Base-by-base conservation (phyloP, 2,329 filamentous ascomycete species). In the Rhexocercosporidium sp. region DNA sequence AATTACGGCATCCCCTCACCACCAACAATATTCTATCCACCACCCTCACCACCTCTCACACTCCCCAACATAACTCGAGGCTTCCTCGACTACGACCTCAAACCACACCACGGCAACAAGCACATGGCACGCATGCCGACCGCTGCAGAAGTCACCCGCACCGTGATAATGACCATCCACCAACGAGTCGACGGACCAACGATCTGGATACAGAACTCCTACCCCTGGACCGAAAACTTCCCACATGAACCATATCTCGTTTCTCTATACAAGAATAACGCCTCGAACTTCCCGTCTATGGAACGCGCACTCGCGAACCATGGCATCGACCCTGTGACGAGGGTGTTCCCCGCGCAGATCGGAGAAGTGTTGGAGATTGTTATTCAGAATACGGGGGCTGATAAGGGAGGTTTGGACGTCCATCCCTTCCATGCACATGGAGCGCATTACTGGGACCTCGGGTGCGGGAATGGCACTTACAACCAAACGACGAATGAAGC, bases 361-460 rank as follows among this genome's bases (percentile, higher is more conserved):
- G 82, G 82, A n/a, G 82, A 85, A 66, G 80, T 83, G 2, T 69
- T 83, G 4, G 81, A 82, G 56, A 81, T 82, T 18, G 78, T 84
- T 4, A 75, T 82, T 25, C 82, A 83, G 69, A 80, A 76, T 72
- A 69, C 75, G 63, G 75, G 74, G 1, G 65, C 41, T 81, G 85
- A 74, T 77, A 57, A 46, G 61, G 70, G 78, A 29, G 71, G 75
- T 7, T 67, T 75, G 22, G 81, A 82, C 61, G 72, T 72, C 25
- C 82, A 85, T 68, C 83, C 83, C 0, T 86, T 81, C 64, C 83
- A 85, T 69, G 73, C 77, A 2, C 83, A 84, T 67, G 82, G 82
- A 11, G 73, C 73, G 0, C 82, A 84, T 69, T 80, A 76, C 69
- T 83, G 78, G 68, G 82, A 84, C 70, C 71, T 81, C 11, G 82